These are phyloP conservation scores for Fusarium bulbicola DNA, from an alignment of 2,329 filamentous ascomycete genomes.

Conservation along the genomic window DNA sequence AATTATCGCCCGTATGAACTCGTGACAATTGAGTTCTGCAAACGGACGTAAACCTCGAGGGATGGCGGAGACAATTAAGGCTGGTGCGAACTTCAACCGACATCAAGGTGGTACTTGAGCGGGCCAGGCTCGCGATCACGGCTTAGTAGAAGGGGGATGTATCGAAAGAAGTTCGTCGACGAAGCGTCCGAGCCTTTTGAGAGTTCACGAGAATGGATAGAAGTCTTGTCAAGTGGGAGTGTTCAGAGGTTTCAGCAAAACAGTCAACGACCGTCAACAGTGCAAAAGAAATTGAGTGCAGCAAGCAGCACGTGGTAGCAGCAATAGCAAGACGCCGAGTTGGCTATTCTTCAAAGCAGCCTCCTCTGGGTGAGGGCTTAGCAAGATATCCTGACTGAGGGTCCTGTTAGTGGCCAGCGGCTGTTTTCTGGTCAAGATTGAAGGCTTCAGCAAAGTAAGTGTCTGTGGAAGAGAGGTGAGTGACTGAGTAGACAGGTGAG, in stretches of 20 bases:
- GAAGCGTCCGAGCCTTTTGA: background rate
- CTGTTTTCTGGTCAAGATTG: slow-evolving; percentile 25
- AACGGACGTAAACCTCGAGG: slow-evolving; percentile 65
- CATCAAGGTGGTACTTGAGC: slow-evolving; percentile 61
- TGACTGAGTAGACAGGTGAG: slow-evolving; percentile 5
- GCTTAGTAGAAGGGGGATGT: slow-evolving; percentile 16
- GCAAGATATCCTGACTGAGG: slow-evolving; percentile 39
- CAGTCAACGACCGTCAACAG: slow-evolving; percentile 13
- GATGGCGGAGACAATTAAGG: slow-evolving; percentile 65
- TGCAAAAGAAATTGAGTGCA: slow-evolving; percentile 12
- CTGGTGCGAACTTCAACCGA: slow-evolving; percentile 66
- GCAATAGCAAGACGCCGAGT: slow-evolving; percentile 39
- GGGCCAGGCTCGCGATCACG: slow-evolving; percentile 41
- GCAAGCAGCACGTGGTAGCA: slow-evolving; percentile 35
- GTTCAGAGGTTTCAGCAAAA: slow-evolving; percentile 3
- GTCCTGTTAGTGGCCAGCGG: slow-evolving; percentile 34
- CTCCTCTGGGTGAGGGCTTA: slow-evolving; percentile 30
- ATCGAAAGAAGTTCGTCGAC: slow-evolving; percentile 17
- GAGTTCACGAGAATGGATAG: slow-evolving; percentile 7
- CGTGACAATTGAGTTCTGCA: slow-evolving; percentile 64
- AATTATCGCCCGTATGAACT: slow-evolving; percentile 66
- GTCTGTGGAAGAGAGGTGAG: background rate
- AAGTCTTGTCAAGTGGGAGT: slow-evolving; percentile 1
- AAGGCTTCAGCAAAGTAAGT: slow-evolving; percentile 18
- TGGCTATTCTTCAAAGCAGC: slow-evolving; percentile 40